Evolutionary conservation across 345 rosid genomes (phyloP), one percentile per base, ranked within the genome.

Genomic region (Camelina sativa): DNA sequence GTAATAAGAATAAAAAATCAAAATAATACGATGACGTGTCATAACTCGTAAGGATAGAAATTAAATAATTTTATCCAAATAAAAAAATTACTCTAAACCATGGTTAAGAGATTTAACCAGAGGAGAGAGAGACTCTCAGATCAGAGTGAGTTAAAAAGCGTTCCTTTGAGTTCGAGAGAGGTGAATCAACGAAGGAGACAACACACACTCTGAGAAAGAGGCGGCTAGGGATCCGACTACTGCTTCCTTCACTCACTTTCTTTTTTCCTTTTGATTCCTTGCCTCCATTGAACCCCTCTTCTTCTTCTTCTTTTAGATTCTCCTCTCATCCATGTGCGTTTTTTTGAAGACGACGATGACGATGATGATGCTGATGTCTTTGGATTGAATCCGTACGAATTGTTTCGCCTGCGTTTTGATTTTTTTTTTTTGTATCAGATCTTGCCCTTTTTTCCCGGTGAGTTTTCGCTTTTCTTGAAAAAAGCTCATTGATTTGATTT

Each of bases 91-190:
- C 61, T 2, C 80, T 37, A 63, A 76, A 77, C 80, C 80, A 77
- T 77, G 76, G 76, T 77, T 77, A 72, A 22, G 28, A 59, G 13
- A 65, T 37, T 71, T 77, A 77, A 77, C 80, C 76, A 77, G 61
- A 71, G 80, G 61, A 11, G 41, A 11, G 10, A 11, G 37, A 34
- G 41, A 38, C 4, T 77, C 4, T 77, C 8, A 59, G 38, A 61
- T 69, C 44, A 69, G 75, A 71, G 80, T 77, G 75, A 71, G 80
- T 77, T 77, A 71, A 77, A 71, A 71, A 65, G 80, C 72, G 62
- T 65, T 67, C 67, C 5, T 64, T 71, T 20, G 30, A 62, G 51
- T 8, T 34, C 9, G 13, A 40, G 43, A 38, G 41, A 40, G 54
- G 60, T 55, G 76, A 40, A 44, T 19, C 20, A 75, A 60, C 60